A percentile compares a stretch with the other conserved stretches of the same genome.
phyloP scores from a whole-genome alignment of 1,284 basidiomycete species.

The Coniferiporia sulphurascens region DNA sequence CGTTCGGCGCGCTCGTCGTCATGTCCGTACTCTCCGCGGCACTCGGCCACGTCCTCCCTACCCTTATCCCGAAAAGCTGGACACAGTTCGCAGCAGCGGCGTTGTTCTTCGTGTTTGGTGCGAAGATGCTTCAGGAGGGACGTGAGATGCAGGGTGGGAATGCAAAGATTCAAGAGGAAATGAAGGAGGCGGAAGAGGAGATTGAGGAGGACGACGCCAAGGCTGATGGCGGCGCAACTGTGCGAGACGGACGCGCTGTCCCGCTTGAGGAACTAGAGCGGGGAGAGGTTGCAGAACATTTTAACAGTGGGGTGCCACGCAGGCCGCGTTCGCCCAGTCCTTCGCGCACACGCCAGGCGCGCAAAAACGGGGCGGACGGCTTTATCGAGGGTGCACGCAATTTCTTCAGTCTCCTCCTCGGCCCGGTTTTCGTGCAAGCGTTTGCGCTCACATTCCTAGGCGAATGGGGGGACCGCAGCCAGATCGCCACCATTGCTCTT shows the following conservation, averaged over 20 bases:
- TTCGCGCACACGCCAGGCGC: no score
- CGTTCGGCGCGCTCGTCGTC: constrained; percentile 81
- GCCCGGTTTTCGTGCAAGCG: constrained; percentile 93
- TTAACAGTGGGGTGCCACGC: no score
- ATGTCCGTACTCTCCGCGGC: constrained; percentile 92
- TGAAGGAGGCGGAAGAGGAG: constrained; percentile 89
- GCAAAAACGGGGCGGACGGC: constrained; percentile 27
- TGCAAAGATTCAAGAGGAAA: constrained; percentile 86
- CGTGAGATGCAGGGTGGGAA: constrained; percentile 69
- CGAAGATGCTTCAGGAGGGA: constrained; percentile 81
- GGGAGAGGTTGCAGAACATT: constrained; percentile 33
- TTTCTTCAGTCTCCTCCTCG: constrained; percentile 78
- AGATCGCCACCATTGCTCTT: constrained; percentile 95
- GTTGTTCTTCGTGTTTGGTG: constrained; percentile 85
- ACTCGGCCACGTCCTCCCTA: constrained; percentile 81
- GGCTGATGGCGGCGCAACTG: constrained; percentile 36
- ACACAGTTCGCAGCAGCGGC: constrained; percentile 76
- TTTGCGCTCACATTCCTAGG: constrained; percentile 95
- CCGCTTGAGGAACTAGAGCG: constrained; percentile 65
- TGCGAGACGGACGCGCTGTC: constrained; percentile 26
- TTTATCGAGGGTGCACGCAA: constrained; percentile 68
- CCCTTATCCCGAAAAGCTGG: constrained; percentile 75
- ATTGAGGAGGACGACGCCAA: constrained; percentile 66
- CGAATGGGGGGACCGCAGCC: constrained; percentile 97
- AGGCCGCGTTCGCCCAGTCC: no score